phyloP scores from a whole-genome alignment of 768 basidiomycete species.

The Russula ochroleuca region DNA sequence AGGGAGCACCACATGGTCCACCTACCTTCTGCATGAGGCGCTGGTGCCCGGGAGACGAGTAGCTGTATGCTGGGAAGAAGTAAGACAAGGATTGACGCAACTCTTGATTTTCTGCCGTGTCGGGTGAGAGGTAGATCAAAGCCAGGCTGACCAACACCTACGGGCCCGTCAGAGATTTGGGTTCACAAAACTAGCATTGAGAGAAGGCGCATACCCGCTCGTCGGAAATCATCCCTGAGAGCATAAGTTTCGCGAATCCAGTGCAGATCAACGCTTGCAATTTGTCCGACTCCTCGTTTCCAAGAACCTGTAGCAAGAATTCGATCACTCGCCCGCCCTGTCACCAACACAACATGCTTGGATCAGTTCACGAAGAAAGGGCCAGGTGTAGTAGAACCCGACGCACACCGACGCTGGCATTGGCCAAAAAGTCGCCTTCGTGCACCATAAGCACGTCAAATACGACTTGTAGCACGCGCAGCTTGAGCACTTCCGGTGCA shows the following conservation, averaged over 20 bases:
- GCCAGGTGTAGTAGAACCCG: neutral
- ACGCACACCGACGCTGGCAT: conserved; percentile 34
- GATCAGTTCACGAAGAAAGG: neutral
- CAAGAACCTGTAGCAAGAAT: conserved; percentile 54
- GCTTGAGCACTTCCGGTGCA: conserved; percentile 60
- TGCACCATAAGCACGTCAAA: conserved; percentile 89
- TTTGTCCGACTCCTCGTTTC: conserved; percentile 51
- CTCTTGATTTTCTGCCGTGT: conserved; percentile 75
- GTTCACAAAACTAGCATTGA: neutral
- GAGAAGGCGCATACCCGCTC: conserved; percentile 48
- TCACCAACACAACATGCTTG: neutral
- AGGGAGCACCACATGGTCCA: conserved; percentile 29
- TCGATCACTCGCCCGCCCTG: conserved; percentile 61
- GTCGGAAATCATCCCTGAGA: conserved; percentile 71
- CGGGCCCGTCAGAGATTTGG: neutral
- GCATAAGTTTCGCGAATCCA: conserved; percentile 82
- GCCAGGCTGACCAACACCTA: conserved; percentile 50
- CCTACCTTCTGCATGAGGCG: conserved; percentile 61
- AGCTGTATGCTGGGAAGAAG: conserved; percentile 85
- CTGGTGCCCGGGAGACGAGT: conserved; percentile 74
- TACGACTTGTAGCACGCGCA: conserved; percentile 68
- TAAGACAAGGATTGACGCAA: conserved; percentile 81
- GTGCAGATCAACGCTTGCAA: conserved; percentile 70
- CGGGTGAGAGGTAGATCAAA: conserved; percentile 70
- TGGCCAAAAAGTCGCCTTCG: conserved; percentile 57